These are phyloP conservation scores for Plenodomus tracheiphilus DNA, from an alignment of 2,329 filamentous ascomycete species.

Conservation along the genomic window DNA sequence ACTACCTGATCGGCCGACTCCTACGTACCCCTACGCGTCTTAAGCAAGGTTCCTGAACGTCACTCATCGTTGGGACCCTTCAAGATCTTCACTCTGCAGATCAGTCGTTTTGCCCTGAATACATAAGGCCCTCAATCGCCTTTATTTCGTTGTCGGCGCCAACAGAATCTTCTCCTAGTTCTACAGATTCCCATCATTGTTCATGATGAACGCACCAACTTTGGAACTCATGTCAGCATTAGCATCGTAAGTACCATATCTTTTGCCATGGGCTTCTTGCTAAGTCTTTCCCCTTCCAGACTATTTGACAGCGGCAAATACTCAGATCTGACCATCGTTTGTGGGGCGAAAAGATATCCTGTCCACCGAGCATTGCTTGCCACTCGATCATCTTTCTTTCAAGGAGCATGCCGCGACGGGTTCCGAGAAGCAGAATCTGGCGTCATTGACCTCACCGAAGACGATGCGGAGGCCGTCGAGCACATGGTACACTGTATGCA, in stretches of 20 bases:
- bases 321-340: constrained; percentile 54
- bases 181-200: constrained; percentile 5
- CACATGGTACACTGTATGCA: constrained; percentile 48
- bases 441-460: constrained; percentile 45
- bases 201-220: constrained; percentile 45
- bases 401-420: constrained; percentile 45
- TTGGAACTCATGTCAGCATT: constrained; percentile 52
- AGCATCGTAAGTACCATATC: constrained; percentile 48
- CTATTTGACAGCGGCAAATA: constrained; percentile 47
- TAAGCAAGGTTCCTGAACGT: constrained; percentile 12
- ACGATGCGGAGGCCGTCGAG: constrained; percentile 46
- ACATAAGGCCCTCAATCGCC: background rate
- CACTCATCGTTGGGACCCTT: background rate
- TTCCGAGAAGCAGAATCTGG: constrained; percentile 44
- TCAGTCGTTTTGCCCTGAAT: too few species aligned
- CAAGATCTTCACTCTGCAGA: background rate
- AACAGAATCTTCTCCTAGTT: background rate
- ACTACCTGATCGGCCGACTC: constrained; percentile 11
- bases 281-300: constrained; percentile 35
- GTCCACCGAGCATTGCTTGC: constrained; percentile 55
- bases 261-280: constrained; percentile 11
- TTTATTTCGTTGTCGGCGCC: background rate
- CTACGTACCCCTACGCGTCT: constrained; percentile 20
- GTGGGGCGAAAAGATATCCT: constrained; percentile 50
- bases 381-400: constrained; percentile 53